Base-by-base conservation (phyloP, 73 alveolate genomes). In the Diophrys sp. region DNA sequence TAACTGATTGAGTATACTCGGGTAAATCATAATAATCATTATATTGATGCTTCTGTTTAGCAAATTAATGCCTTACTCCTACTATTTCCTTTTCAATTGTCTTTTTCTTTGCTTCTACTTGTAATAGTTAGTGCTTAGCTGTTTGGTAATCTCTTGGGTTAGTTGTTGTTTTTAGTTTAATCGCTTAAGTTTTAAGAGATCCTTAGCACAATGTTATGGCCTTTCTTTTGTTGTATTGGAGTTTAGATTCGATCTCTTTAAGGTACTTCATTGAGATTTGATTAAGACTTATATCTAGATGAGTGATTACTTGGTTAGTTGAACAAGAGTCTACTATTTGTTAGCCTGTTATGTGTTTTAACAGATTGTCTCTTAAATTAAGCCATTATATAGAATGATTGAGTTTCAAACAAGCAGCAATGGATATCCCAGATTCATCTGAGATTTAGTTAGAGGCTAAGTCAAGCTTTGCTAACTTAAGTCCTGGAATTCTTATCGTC, bases 341-440 rank as follows among this genome's bases (percentile, higher is more conserved):
- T 68, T 68, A 55, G 25, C 75, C 75, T 11, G 75, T 5, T 68
- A 5, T 24, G 56, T 2, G 5, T 28, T 28, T 68, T 28, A 68
- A 24, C 56, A 31, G 11, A 24, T 68, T 68, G 54, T 68, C 31
- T 2, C 75, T 1, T 5, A 68, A 1, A 24, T 68, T 68, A n/a
- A 68, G 1, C 18, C 25, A 2, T 28, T 68, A 23, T 23, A 68
- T 2, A 2, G 75, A 23, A 23, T 24, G 34, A 24, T 68, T 68
- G 54, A 2, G 26, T 28, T 68, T 77, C 25, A 86, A 18, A 25
- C 75, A 34, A 14, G 1, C 69, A 23, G 87, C 93, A 14, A 86
- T 1, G 62, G 26, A 25, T 56, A 53, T 87, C 27, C 89, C 90
- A 0, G 89, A 88, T 23, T 78, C 81, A 74, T 80, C 84, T 23